A percentile compares a stretch with the other conserved stretches of the same genome.
Conservation (phyloP, 164 flowering plant genomes). For the Akebia trifoliata region DNA sequence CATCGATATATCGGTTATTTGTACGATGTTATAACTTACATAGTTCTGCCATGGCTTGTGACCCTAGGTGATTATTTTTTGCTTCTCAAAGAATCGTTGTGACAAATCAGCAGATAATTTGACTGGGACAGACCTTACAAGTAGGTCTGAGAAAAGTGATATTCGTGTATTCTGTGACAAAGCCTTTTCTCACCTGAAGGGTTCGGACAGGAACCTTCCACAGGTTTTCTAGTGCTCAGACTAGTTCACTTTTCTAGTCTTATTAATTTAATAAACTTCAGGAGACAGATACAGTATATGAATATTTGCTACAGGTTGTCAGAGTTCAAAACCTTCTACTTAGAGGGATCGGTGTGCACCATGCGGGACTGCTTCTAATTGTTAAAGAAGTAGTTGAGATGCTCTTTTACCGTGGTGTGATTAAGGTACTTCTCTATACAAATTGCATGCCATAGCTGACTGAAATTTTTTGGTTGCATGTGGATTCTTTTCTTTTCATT, state of each 20-base stretch:
- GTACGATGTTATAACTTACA: not conserved
- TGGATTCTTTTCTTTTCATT: too few relatives aligned
- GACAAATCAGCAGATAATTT: conserved; percentile 90
- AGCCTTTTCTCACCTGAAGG: conserved; percentile 96
- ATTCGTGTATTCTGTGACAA: conserved; percentile 94
- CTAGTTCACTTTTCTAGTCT: conserved; percentile 6
- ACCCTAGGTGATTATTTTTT: conserved; percentile 83
- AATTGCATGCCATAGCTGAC: not conserved
- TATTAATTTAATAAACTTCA: conserved; percentile 6
- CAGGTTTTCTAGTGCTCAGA: conserved; percentile 49
- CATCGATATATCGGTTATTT: too few relatives aligned
- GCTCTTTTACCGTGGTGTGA: conserved; percentile 95
- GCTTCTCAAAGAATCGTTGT: conserved; percentile 97
- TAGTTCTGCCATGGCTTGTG: conserved; percentile 15
- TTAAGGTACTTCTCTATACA: conserved; percentile 53
- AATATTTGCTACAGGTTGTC: conserved; percentile 48
- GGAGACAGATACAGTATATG: conserved; percentile 4
- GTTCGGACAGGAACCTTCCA: conserved; percentile 93
- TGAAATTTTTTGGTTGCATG: not conserved
- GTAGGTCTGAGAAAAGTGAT: conserved; percentile 89
- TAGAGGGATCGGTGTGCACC: conserved; percentile 96
- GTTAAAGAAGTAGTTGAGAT: conserved; percentile 99
- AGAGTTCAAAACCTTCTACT: conserved; percentile 83
- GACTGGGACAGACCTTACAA: conserved; percentile 72
- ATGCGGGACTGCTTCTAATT: conserved; percentile 97